Evolutionary conservation across 371 early-diverging fungal species (phyloP), one percentile per base, ranked within the genome.

Genomic region (Mucor piriformis): DNA sequence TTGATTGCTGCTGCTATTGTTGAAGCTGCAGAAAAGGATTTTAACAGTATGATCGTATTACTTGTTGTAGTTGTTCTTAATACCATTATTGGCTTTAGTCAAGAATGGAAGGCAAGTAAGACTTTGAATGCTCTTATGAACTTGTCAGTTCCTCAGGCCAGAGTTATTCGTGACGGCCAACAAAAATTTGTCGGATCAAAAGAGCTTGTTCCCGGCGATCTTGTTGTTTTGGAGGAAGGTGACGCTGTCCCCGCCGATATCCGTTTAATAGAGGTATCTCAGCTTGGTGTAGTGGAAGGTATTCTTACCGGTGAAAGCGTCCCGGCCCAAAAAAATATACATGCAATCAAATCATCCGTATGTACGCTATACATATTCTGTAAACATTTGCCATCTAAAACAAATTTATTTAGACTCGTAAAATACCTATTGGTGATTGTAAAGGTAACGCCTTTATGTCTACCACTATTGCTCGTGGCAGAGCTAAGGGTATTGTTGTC

Each of bases 161-260:
- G 75, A 38, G 95, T 94, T 6, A 73, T 96, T 57, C 92, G 97
- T 44, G 91, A 91, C 67, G 93, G 94, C 2, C 80, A 82, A 25
- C 83, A 86, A 59, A 68, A 80, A 21, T 73, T 79, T 18, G 72
- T 95, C n/a, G 84, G 89, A 27, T 87, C 94, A 8, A 74, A 70
- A 50, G 88, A 87, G 1, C 74, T 95, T 4, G 95, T 95, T 1
- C 95, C 94, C 6, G 96, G 96, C 44, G 98, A 97, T 66, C 64
- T 96, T 25, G 83, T 96, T 21, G 79, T 90, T 25, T 77, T 96
- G 15, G 94, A 94, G 58, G 91, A 91, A 66, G 95, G 96, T 13
- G 95, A 95, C 52, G 91, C 89, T 7, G 86, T 95, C 54, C 93
- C 93, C 16, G 97, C 96, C 27, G 97, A 97, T 70, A 79, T 92